These are phyloP conservation scores for Cyclostephanos tholiformis DNA, from an alignment of 108 stramenopile species.

Conservation along the genomic window DNA sequence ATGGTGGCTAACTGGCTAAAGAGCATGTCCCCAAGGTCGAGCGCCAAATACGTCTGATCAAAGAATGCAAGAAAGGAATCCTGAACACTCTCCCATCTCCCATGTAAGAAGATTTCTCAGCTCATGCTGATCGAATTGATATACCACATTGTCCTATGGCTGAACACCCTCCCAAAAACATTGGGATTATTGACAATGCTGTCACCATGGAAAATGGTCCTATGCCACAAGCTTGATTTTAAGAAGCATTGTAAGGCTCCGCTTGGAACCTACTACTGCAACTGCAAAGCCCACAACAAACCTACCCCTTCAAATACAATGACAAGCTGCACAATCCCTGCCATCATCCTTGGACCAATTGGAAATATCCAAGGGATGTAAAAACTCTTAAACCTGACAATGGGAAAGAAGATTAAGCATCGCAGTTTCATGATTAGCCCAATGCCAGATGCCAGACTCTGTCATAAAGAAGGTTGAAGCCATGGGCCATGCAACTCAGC, in stretches of 20 bases:
- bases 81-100: not conserved
- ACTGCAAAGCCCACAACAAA: not conserved
- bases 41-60: not conserved
- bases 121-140: no score
- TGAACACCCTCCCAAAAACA: no score
- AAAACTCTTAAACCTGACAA: not conserved
- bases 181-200: no score
- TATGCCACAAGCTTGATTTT: not conserved
- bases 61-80: not conserved
- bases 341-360: not conserved
- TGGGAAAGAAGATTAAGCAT: not conserved
- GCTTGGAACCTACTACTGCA: not conserved
- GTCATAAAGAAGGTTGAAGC: not conserved
- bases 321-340: not conserved
- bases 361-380: not conserved
- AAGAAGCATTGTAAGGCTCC: not conserved
- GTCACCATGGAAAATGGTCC: not conserved
- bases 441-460: not conserved
- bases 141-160: not conserved
- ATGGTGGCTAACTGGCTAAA: not conserved
- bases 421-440: not conserved
- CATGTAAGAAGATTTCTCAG: not conserved
- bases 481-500: not conserved
- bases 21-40: not conserved
- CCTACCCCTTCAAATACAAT: not conserved